A percentile compares a stretch with the other conserved stretches of the same genome.
phyloP scores from a whole-genome alignment of 495 filamentous ascomycete species.

The Pyrenula massariospora region DNA sequence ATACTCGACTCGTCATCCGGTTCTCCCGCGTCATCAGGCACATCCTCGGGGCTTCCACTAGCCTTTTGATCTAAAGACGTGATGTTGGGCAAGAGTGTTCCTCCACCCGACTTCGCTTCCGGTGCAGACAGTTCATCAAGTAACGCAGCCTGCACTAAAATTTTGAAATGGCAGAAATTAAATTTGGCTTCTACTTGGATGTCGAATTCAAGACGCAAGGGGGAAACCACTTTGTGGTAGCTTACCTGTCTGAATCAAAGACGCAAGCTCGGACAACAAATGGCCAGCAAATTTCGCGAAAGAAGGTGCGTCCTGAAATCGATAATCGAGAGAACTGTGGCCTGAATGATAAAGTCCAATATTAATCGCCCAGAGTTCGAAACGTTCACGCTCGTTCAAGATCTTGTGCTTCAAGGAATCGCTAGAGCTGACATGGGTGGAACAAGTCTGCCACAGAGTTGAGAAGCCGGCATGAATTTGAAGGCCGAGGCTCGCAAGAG shows the following conservation, averaged over 20 bases:
- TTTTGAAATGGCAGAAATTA: too few relatives aligned
- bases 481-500: too few relatives aligned
- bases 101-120: too few relatives aligned
- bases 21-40: background rate
- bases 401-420: background rate
- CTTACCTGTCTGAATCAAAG: background rate
- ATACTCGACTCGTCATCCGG: background rate
- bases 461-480: too few relatives aligned
- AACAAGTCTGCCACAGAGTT: too few relatives aligned
- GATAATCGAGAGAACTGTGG: background rate
- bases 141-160: too few relatives aligned
- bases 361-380: background rate
- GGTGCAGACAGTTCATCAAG: too few relatives aligned
- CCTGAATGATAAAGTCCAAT: background rate
- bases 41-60: background rate
- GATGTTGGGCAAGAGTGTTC: background rate
- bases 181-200: too few relatives aligned
- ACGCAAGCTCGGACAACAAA: background rate
- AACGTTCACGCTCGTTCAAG: background rate
- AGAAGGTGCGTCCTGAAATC: background rate
- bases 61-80: background rate
- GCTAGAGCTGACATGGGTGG: too few relatives aligned
- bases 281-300: background rate
- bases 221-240: too few relatives aligned
- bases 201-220: too few relatives aligned